These are phyloP conservation scores for Leptographium lundbergii DNA, from an alignment of 2,329 filamentous ascomycete genomes.

Conservation along the genomic window DNA sequence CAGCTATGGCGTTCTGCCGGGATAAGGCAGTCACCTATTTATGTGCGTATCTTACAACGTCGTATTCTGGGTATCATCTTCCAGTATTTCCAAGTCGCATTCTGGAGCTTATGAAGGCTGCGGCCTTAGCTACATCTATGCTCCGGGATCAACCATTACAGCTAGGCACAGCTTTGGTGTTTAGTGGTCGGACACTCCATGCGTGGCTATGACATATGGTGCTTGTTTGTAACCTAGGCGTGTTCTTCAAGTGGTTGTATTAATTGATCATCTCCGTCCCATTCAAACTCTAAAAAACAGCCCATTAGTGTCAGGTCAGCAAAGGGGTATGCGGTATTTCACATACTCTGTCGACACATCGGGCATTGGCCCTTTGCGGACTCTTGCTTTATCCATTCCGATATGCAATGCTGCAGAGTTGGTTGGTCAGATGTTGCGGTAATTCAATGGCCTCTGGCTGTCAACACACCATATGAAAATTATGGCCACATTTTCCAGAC, in stretches of 20 bases:
- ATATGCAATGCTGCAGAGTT: constrained; percentile 68
- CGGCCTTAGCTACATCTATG: too few relatives aligned
- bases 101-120: too few relatives aligned
- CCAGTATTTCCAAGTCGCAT: too few relatives aligned
- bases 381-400: constrained; percentile 93
- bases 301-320: too few relatives aligned
- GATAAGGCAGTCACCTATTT: too few relatives aligned
- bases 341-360: constrained; percentile 88
- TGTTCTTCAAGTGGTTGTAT: constrained; percentile 6
- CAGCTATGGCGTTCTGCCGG: too few relatives aligned
- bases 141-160: not conserved
- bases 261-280: constrained; percentile 14
- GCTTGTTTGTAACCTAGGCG: not conserved
- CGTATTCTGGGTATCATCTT: too few relatives aligned
- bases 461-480: constrained; percentile 75
- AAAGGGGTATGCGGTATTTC: constrained; percentile 9
- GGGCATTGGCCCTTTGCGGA: constrained; percentile 87
- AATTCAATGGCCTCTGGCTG: too few relatives aligned
- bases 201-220: not conserved
- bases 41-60: too few relatives aligned
- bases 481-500: constrained; percentile 92
- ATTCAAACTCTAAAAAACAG: constrained; percentile 19
- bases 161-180: not conserved
- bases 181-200: not conserved
- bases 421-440: not conserved